Evolutionary conservation across 208 protist species (phyloP), one percentile per base, ranked within the genome.

Genomic region (Kentomonas sorsogonicus): DNA sequence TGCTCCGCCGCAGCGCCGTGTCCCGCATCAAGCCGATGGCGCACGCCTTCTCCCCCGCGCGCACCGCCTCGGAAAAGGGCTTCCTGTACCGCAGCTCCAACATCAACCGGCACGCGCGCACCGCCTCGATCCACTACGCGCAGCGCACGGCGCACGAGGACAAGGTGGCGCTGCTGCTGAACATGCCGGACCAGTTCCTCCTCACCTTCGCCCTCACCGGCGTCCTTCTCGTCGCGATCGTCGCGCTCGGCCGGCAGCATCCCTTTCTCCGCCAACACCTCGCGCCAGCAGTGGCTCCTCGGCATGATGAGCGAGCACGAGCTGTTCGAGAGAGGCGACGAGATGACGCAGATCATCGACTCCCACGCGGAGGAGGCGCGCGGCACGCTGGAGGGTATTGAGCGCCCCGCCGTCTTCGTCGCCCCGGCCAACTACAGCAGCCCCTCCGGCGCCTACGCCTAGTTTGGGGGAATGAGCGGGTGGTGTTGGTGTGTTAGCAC

Each of bases 71-170:
- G 1, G 82, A 94, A 57, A 88, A 89, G 60, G 88, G 88, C 9
- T 85, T 88, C 74, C 56, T 94, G 33, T 94, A 94, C 70, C 88
- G 88, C 48, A 91, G 90, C 63, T 89, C 68, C 65, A 86, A 94
- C 58, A 81, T 87, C 72, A 94, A 94, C 55, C 72, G 75, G 0
- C 79, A 92, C 57, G 77, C 82, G 4, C 81, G 82, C 20, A 53
- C 92, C 3, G 69, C 76, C 40, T 76, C 78, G 9, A 84, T 94
- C 57, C 71, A 83, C 25, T 54, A 53, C 33, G 69, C 74, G 18
- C 87, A 94, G 72, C 80, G 80, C 10, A 80, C 80, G 1, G 36
- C 51, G 13, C 41, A 47, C 22, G 87, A 94, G 69, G 53, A 57
- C 18, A 60, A 65, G 27, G 78, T 77, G 31, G 79, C 80, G 59